A percentile compares a stretch with the other conserved stretches of the same genome.
Evolutionary conservation across 176 grass and related monocot genomes (phyloP).

Genomic region (Aegilops longissima): DNA sequence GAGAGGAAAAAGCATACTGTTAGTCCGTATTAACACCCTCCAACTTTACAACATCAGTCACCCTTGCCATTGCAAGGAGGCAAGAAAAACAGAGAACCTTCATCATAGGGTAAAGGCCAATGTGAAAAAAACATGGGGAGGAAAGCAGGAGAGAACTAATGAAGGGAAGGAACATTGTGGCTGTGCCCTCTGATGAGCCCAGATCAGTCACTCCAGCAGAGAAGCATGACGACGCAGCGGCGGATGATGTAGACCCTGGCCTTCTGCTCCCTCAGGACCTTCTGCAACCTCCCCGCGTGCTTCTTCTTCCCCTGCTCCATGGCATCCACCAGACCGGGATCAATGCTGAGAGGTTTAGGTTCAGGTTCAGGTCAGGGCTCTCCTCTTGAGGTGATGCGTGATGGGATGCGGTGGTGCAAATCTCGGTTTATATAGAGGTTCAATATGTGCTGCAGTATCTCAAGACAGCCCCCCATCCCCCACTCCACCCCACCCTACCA

Average conservation of each 20-base stretch:
- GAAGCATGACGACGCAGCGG: conserved; percentile 65
- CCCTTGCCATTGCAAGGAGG: conserved; percentile 34
- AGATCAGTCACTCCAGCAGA: conserved; percentile 58
- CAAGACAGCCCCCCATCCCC: conserved; percentile 18
- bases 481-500: conserved; percentile 12
- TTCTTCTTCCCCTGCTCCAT: conserved; percentile 54
- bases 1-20: not conserved
- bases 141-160: not conserved
- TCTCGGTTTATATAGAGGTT: conserved; percentile 33
- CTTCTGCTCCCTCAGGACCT: conserved; percentile 60
- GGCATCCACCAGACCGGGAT: conserved; percentile 1
- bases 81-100: conserved; percentile 41
- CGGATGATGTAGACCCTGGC: conserved; percentile 74
- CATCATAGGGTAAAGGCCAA: conserved; percentile 15
- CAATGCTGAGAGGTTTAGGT: not conserved
- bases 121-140: conserved; percentile 17
- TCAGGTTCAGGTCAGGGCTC: not conserved
- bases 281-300: conserved; percentile 46
- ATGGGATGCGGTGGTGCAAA: not conserved
- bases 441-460: conserved; percentile 20
- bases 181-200: not conserved
- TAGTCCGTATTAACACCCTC: conserved; percentile 41
- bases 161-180: not conserved
- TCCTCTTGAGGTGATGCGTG: conserved; percentile 20
- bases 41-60: conserved; percentile 36